Evolutionary conservation across 331 rosid genomes (phyloP).

Genomic region (Phaseolus coccineus): DNA sequence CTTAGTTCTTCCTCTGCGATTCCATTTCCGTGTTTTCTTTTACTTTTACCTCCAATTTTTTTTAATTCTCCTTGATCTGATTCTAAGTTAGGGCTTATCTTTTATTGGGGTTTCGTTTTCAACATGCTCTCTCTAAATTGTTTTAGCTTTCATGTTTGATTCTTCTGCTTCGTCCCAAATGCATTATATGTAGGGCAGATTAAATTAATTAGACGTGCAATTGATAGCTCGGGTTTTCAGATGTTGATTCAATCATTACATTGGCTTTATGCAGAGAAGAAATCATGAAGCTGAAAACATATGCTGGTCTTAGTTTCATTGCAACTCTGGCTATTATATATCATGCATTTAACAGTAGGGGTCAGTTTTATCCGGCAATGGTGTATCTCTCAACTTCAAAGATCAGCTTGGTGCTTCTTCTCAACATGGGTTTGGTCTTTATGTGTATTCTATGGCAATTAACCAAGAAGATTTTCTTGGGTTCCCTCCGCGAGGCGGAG

Average conservation of each 20-base stretch:
- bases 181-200: neutral
- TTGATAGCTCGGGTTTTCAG: conserved; percentile 30
- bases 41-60: neutral
- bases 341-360: conserved; percentile 94
- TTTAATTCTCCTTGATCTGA: conserved; percentile 5
- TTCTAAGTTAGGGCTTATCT: conserved; percentile 47
- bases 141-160: neutral
- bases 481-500: conserved; percentile 95
- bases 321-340: conserved; percentile 84
- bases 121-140: conserved; percentile 5
- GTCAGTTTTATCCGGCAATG: conserved; percentile 97
- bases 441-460: conserved; percentile 94
- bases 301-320: conserved; percentile 86
- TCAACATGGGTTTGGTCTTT: conserved; percentile 89
- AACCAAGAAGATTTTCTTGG: conserved; percentile 80
- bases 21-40: neutral
- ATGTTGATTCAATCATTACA: conserved; percentile 46
- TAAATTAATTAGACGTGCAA: conserved; percentile 25
- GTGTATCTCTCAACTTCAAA: conserved; percentile 94
- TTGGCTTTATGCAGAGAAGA: conserved; percentile 46
- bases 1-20: neutral
- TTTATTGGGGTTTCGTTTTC: conserved; percentile 16
- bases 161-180: neutral
- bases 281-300: conserved; percentile 93
- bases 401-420: conserved; percentile 92